Conservation (phyloP, 768 basidiomycete genomes). For the Lepiota brunneoincarnata region DNA sequence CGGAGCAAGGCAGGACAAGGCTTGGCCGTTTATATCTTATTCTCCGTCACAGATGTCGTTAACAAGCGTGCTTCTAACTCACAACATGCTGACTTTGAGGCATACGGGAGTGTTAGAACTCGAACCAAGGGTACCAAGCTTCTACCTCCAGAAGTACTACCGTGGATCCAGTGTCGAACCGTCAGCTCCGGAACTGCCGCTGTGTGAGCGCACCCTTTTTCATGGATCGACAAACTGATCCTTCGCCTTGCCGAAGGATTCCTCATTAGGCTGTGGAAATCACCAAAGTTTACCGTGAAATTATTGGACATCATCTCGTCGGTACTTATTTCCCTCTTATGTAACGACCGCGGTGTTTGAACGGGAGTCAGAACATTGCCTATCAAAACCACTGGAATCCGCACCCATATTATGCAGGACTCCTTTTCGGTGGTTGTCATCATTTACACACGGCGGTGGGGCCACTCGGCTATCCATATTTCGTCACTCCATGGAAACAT, state of each 20-base stretch:
- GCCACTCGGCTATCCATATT: neutral
- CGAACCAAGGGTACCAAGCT: neutral
- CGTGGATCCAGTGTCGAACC: too few species aligned
- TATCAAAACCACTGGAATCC: neutral
- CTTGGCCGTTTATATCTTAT: neutral
- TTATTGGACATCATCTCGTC: too few species aligned
- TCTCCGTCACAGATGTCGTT: neutral
- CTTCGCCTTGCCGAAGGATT: too few species aligned
- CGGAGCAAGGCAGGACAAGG: neutral
- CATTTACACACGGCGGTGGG: neutral
- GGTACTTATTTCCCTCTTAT: neutral
- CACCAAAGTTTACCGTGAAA: neutral
- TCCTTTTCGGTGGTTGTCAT: neutral
- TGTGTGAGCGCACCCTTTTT: too few species aligned
- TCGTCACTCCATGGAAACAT: too few species aligned
- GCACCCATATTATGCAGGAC: neutral
- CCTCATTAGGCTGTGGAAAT: too few species aligned
- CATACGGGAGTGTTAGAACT: neutral
- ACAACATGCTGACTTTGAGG: neutral
- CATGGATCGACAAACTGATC: too few species aligned
- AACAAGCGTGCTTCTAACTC: neutral
- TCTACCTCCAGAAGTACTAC: neutral
- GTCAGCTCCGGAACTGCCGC: too few species aligned
- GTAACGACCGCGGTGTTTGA: slow-evolving; percentile 1
- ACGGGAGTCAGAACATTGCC: neutral